Evolutionary conservation across 2,329 filamentous ascomycete species (phyloP), one percentile per base, ranked within the genome.

Genomic region (Penicillium sp.): DNA sequence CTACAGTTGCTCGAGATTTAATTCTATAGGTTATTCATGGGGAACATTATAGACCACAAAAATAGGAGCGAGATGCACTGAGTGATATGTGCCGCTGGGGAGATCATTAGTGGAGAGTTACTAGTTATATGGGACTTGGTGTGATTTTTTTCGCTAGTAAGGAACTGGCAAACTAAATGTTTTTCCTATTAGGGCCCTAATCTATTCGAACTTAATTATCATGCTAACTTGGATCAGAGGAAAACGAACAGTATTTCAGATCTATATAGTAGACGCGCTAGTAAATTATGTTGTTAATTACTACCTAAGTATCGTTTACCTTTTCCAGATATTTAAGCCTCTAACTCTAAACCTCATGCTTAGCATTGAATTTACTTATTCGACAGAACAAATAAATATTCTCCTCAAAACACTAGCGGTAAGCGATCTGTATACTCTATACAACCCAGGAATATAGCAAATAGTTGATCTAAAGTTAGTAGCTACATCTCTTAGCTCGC

Each of bases 211-310:
- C 9, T 4, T 19, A 17, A 17, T 33, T 31, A 13, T 36, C 17
- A 35, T 39, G 14, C 41, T 43, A n/a, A 43, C 30, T 43, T 36
- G 17, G 17, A 36, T 20, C 21, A 39, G 41, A 43, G 41, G 41
- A 5, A 39, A 20, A 36, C 27, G 30, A 34, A 43, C 26, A 27
- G 41, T 14, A 26, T 43, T 43, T 32, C 19, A 36, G 36, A 39
- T 36, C 33, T 36, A 39, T 32, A 43, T 43, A n/a, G 36, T 43
- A 39, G 35, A 43, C 15, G n/a, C n/a, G n/a, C n/a, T 43, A 10
- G 36, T 21, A 9, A 35, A 36, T 43, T 43, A 43, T 36, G 27
- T 43, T 21, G 8, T 39, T n/a, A 43, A 43, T 32, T 16, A 36
- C 25, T 43, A 43, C 28, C 36, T 16, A 36, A 13, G 16, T 36